Base-by-base conservation (phyloP, 2,329 filamentous ascomycete species). In the Aspergillus tanneri region DNA sequence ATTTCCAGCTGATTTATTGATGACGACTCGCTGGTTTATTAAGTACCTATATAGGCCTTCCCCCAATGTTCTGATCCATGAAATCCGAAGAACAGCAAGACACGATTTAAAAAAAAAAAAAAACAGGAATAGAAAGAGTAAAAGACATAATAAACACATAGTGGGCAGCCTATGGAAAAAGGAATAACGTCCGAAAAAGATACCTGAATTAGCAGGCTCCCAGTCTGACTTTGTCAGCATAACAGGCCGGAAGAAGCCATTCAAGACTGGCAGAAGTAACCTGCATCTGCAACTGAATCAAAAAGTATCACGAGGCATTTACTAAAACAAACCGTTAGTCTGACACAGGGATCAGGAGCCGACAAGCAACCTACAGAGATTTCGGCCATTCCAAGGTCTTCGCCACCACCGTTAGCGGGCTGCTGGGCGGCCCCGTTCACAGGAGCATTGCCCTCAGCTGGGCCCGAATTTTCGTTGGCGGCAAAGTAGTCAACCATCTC, bases 401-500 rank as follows among this genome's bases (percentile, higher is more conserved):
- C 73, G 18, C 71, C 76, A 51, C 72, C 75, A 53, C 75, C 75
- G 30, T 76, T 72, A 50, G 78, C 71, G 34, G 70, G 69, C 47
- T 74, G 77, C 43, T 73, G 69, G 32, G 74, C 72, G 53, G 74
- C 73, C 36, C 72, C 75, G 52, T 73, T 76, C 35, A 70, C 68
- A 4, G 73, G 66, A 47, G 75, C 74, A 51, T 68, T 71, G 34
- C 62, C 66, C 44, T 72, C 71, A 10, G 68, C 70, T 43, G 73
- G 67, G 27, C 62, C 62, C 21, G 60, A 56, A 24, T 64, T 65
- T 43, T 66, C 70, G 57, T 76, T 73, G 23, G 69, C 67, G 68
- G 46, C 37, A 32, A 95, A 97, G 76, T 99, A 99, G 71, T 97
- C 93, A 16, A 84, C 85, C 93, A 99, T 99, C 71, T 99, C 93